phyloP scores from a whole-genome alignment of 2,329 filamentous ascomycete genomes.

The Aureobasidium pullulans region DNA sequence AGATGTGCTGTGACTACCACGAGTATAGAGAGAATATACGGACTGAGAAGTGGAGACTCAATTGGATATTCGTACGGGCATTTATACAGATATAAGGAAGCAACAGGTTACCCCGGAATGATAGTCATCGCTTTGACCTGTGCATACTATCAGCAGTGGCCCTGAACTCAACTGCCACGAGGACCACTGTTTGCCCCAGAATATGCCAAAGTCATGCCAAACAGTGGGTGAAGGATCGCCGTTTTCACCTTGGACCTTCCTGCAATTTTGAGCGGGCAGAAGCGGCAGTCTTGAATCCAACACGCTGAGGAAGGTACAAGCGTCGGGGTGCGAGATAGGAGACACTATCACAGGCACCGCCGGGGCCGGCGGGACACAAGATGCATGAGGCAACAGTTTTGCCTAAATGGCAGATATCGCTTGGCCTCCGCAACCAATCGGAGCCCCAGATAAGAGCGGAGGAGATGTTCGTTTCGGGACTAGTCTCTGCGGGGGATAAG shows the following conservation, averaged over 20 bases:
- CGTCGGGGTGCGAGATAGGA: constrained; percentile 4
- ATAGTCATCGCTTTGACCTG: constrained; percentile 10
- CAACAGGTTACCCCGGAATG: background rate
- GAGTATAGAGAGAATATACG: background rate
- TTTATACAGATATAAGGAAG: constrained; percentile 1
- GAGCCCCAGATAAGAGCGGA: background rate
- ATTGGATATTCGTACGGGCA: background rate
- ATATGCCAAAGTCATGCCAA: background rate
- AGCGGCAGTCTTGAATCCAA: background rate
- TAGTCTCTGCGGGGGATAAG: background rate
- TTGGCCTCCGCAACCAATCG: background rate
- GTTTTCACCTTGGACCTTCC: constrained; percentile 12
- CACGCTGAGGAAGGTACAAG: constrained; percentile 6
- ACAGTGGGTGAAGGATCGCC: background rate
- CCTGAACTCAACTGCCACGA: background rate
- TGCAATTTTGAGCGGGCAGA: background rate
- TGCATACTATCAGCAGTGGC: background rate
- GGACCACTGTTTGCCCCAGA: constrained; percentile 1
- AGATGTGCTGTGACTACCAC: background rate
- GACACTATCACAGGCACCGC: background rate
- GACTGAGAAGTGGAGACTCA: background rate
- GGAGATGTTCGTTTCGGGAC: background rate
- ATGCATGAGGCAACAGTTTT: background rate
- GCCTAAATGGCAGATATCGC: background rate
- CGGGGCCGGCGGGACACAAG: background rate